A percentile compares a stretch with the other conserved stretches of the same genome.
These are phyloP conservation scores for Oryza meridionalis DNA, from an alignment of 176 grass and related monocot species.

Conservation along the genomic window DNA sequence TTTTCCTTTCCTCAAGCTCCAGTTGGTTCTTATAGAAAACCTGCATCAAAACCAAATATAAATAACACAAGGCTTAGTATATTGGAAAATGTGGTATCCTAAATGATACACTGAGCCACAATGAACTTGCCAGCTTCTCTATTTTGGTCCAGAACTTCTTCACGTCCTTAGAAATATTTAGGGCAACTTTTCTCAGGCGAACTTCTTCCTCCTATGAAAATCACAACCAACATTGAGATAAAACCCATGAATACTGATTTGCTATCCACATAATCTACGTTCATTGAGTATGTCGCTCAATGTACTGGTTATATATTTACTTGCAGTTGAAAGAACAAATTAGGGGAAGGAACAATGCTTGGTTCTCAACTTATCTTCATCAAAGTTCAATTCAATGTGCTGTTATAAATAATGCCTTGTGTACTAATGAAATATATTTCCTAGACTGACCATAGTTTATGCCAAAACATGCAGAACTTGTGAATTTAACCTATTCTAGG, in stretches of 20 bases:
- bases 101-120: conserved; percentile 14
- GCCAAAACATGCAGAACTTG: background rate
- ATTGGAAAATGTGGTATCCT: background rate
- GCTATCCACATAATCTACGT: conserved; percentile 18
- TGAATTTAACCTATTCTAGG: background rate
- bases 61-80: conserved; percentile 32
- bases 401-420: background rate
- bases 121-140: conserved; percentile 86
- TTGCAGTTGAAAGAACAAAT: background rate
- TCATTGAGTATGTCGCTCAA: conserved; percentile 13
- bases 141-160: conserved; percentile 99
- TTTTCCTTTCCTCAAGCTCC: conserved; percentile 92
- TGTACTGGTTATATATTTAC: conserved; percentile 5
- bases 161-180: conserved; percentile 98
- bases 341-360: background rate
- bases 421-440: background rate
- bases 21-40: conserved; percentile 98
- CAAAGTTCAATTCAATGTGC: background rate
- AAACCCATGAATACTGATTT: background rate
- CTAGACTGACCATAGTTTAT: background rate
- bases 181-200: conserved; percentile 83
- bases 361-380: background rate
- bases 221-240: conserved; percentile 20
- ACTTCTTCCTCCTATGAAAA: conserved; percentile 84
- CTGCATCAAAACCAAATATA: conserved; percentile 41